Evolutionary conservation across 345 rosid species (phyloP).

Genomic region (Euphorbia tirucalli): DNA sequence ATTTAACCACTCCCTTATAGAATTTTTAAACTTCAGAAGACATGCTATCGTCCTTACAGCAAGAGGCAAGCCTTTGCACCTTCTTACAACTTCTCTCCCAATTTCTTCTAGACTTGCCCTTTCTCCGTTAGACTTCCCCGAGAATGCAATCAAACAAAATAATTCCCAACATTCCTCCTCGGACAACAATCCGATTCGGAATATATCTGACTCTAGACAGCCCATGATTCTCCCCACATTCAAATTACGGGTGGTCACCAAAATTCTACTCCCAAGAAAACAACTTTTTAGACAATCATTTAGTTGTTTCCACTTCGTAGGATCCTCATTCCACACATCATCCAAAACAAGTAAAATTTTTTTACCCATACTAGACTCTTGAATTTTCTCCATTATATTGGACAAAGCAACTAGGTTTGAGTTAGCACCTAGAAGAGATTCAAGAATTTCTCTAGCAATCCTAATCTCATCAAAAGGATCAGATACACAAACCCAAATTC

Average conservation of each 20-base stretch:
- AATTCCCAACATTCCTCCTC: not conserved
- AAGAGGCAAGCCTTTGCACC: slow-evolving; percentile 9
- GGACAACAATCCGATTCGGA: not conserved
- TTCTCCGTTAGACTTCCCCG: not conserved
- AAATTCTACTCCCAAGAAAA: not conserved
- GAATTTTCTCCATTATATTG: not conserved
- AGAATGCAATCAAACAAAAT: not conserved
- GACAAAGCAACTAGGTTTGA: not conserved
- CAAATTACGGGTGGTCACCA: not conserved
- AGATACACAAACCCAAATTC: slow-evolving; percentile 21
- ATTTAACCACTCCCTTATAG: slow-evolving; percentile 13
- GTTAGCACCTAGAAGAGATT: not conserved
- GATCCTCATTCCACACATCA: slow-evolving; percentile 8
- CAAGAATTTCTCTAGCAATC: slow-evolving; percentile 6
- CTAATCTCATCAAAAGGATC: slow-evolving; percentile 1
- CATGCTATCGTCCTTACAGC: not conserved
- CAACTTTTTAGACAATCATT: not conserved
- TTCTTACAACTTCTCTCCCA: not conserved
- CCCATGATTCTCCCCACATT: not conserved
- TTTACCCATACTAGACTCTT: too few species aligned
- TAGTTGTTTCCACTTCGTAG: not conserved
- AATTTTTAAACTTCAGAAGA: slow-evolving; percentile 6
- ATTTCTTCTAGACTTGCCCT: not conserved
- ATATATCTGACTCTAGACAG: not conserved
- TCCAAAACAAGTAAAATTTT: not conserved